Percentiles rank a stretch among this genome's conserved stretches.
These are phyloP conservation scores for Aureococcus anophagefferens DNA, from an alignment of 108 stramenopile genomes.

Conservation along the genomic window DNA sequence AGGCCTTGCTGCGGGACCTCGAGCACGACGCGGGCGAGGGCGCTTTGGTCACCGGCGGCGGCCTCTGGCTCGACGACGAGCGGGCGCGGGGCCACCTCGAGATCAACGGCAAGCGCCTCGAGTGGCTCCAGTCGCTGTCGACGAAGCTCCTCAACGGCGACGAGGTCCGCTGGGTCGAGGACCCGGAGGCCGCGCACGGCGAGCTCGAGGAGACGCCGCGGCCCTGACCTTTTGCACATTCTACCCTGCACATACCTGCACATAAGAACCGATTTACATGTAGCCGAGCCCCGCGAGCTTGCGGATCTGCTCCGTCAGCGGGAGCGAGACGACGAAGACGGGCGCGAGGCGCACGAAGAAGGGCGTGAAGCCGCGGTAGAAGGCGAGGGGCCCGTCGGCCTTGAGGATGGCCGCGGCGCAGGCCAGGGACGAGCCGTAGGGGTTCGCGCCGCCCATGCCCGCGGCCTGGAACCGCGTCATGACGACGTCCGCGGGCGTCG, in stretches of 20 bases:
- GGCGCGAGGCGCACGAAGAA: not conserved
- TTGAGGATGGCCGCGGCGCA: not conserved
- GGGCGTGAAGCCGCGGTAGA: not conserved
- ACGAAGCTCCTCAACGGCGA: not conserved
- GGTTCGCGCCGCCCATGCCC: not conserved
- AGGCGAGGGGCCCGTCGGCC: not conserved
- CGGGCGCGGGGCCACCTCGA: not conserved
- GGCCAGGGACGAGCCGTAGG: not conserved
- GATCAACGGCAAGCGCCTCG: not conserved
- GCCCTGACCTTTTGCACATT: too few species aligned
- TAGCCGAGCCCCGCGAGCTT: not conserved
- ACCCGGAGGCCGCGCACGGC: too few species aligned
- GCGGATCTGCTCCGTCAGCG: not conserved
- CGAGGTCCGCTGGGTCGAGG: not conserved
- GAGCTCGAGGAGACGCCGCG: too few species aligned
- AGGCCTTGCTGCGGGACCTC: not conserved
- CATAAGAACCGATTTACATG: too few species aligned
- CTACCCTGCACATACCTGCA: too few species aligned
- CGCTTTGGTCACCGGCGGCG: too few species aligned
- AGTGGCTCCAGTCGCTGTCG: not conserved
- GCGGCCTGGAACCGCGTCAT: not conserved
- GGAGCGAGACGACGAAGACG: not conserved
- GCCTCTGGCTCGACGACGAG: too few species aligned
- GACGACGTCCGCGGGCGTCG: not conserved
- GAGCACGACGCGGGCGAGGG: not conserved